Percentiles rank a stretch among this genome's conserved stretches.
These are phyloP conservation scores for Pseudopediastrum boryanum DNA, from an alignment of 139 green algal species.

Conservation along the genomic window DNA sequence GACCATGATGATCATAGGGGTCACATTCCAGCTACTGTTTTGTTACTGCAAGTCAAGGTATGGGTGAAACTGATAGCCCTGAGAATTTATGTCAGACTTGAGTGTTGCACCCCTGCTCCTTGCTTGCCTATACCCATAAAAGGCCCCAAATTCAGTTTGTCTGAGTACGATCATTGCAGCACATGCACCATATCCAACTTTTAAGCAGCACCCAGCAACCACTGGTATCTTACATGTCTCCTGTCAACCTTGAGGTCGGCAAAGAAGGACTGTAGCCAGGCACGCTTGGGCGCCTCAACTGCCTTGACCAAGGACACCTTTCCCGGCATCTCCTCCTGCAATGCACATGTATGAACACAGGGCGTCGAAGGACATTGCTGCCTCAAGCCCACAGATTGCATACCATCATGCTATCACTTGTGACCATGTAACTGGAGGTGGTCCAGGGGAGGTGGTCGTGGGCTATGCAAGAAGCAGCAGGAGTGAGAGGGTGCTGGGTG, in stretches of 20 bases:
- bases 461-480: background rate
- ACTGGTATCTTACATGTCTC: constrained; percentile 38
- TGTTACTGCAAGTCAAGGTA: too few species aligned
- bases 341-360: too few species aligned
- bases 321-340: background rate
- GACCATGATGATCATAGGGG: background rate
- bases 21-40: background rate
- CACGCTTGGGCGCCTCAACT: constrained; percentile 23
- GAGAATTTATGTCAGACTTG: background rate
- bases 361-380: too few species aligned
- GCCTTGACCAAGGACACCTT: constrained; percentile 19
- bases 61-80: background rate
- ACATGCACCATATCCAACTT: background rate
- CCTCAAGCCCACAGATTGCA: background rate
- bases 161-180: background rate
- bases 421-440: background rate
- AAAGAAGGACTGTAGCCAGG: constrained; percentile 55
- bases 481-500: too few species aligned
- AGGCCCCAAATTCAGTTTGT: background rate
- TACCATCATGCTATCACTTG: background rate
- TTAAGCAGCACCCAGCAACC: too few species aligned
- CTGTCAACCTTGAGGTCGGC: constrained; percentile 44
- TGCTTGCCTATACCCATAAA: background rate
- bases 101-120: background rate
- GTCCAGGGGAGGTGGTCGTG: background rate